Evolutionary conservation across 495 filamentous ascomycete species (phyloP).

Genomic region (Xylaria palmicola): DNA sequence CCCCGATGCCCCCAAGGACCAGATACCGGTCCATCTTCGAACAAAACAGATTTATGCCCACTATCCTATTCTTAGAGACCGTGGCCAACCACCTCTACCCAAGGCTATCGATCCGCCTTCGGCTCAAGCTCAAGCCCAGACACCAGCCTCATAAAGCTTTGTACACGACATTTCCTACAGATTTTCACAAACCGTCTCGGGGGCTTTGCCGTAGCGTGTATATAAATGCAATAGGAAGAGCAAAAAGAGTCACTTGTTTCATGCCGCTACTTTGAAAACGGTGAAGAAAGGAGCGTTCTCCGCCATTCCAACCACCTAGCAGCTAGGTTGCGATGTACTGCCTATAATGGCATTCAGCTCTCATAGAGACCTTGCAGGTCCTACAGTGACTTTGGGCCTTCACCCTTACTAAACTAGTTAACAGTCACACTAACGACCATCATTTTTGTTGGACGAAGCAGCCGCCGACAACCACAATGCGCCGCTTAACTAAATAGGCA

Average conservation of each 20-base stretch:
- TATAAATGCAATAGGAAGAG: slow-evolving; percentile 5
- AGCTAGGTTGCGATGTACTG: background rate
- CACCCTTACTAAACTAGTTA: no score
- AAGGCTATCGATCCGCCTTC: slow-evolving; percentile 41
- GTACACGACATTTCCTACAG: slow-evolving; percentile 10
- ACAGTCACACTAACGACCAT: no score
- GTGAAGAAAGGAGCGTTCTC: background rate
- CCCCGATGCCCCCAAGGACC: slow-evolving; percentile 74
- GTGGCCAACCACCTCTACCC: slow-evolving; percentile 26
- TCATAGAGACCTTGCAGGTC: no score
- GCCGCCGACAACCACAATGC: no score
- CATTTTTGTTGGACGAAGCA: no score
- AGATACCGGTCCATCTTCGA: slow-evolving; percentile 80
- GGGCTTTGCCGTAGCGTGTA: slow-evolving; percentile 6
- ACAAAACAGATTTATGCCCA: slow-evolving; percentile 75
- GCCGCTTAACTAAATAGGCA: no score
- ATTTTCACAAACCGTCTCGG: background rate
- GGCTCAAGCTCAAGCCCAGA: slow-evolving; percentile 23
- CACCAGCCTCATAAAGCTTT: slow-evolving; percentile 25
- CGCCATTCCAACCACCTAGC: background rate
- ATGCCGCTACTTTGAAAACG: background rate
- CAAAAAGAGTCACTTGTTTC: slow-evolving; percentile 4
- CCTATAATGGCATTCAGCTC: no score
- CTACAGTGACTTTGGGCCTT: no score
- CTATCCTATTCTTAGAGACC: slow-evolving; percentile 37